These are phyloP conservation scores for Gastrolobium bilobum DNA, from an alignment of 306 rosid species.

Conservation along the genomic window DNA sequence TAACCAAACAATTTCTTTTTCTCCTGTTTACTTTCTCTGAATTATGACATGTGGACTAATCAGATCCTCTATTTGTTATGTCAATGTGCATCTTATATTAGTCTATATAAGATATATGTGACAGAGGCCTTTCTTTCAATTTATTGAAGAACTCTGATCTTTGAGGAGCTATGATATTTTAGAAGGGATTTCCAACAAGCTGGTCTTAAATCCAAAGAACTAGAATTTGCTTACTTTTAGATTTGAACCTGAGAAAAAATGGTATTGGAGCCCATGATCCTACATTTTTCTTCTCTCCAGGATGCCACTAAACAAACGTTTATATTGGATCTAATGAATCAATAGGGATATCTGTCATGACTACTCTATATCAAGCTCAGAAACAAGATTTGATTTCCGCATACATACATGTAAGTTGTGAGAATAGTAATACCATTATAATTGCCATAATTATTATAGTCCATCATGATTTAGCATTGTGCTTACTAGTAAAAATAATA, in stretches of 20 bases:
- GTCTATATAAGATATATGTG: background rate
- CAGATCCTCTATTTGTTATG: background rate
- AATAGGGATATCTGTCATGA: background rate
- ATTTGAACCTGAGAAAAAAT: too few relatives aligned
- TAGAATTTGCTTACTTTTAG: background rate
- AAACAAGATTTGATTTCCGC: background rate
- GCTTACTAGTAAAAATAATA: too few relatives aligned
- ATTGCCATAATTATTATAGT: constrained; percentile 35
- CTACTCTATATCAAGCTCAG: too few relatives aligned
- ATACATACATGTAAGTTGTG: background rate
- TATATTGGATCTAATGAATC: background rate
- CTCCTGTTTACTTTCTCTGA: background rate
- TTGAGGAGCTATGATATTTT: constrained; percentile 1
- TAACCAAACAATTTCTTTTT: background rate
- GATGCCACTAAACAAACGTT: constrained; percentile 1
- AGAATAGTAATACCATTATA: constrained; percentile 25
- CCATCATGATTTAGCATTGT: too few relatives aligned
- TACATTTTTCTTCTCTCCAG: background rate
- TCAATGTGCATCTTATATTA: background rate
- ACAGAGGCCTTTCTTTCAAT: background rate
- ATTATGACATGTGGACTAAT: background rate
- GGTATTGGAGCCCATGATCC: too few relatives aligned
- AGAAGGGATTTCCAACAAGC: background rate
- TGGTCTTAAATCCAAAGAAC: background rate
- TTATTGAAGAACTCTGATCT: background rate